These are phyloP conservation scores for Rubia tinctorum DNA, from an alignment of 305 asterid species.

Conservation along the genomic window DNA sequence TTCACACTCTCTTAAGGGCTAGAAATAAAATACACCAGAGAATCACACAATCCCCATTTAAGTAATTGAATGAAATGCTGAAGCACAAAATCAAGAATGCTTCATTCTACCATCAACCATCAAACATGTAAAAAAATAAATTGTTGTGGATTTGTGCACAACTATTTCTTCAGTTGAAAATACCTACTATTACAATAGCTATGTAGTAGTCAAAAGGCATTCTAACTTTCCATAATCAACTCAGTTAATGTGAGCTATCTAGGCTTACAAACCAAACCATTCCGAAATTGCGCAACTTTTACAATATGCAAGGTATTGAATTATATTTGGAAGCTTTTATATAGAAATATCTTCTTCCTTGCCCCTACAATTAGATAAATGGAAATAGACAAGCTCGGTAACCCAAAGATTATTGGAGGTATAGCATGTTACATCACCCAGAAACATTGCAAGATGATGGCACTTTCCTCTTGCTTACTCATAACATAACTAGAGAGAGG, in stretches of 20 bases:
- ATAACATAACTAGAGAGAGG: not conserved
- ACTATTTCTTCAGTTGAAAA: not conserved
- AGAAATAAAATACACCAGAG: not conserved
- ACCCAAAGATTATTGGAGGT: not conserved
- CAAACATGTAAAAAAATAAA: not conserved
- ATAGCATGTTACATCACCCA: not conserved
- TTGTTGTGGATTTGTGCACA: not conserved
- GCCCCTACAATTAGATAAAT: not conserved
- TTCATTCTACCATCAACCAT: constrained; percentile 1
- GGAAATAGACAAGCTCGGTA: not conserved
- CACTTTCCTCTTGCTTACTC: not conserved
- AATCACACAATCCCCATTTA: not conserved
- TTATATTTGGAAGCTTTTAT: not conserved
- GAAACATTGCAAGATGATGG: not conserved
- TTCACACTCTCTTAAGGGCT: not conserved
- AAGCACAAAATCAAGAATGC: not conserved
- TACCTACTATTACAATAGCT: not conserved
- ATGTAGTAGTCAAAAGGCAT: too few species aligned
- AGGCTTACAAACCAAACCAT: not conserved
- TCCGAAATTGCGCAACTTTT: not conserved
- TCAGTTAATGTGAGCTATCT: not conserved
- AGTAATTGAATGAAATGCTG: not conserved
- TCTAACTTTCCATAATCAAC: not conserved
- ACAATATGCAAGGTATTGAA: not conserved
- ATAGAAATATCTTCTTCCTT: not conserved